Conservation (phyloP, 1,139 yeast species). For the Candida tropicalis region DNA sequence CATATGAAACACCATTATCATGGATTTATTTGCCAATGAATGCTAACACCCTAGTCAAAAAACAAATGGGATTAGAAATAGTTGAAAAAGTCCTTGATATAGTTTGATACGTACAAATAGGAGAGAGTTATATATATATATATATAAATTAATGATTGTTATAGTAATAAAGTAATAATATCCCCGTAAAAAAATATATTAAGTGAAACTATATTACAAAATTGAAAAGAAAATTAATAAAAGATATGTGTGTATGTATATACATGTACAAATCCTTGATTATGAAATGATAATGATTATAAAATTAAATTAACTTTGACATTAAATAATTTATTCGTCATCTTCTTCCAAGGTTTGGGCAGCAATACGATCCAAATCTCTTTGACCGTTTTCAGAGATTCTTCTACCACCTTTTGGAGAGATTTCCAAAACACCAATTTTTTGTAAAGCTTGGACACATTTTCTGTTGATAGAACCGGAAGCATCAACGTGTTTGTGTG, state of each 20-base stretch:
- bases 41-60: conserved; percentile 34
- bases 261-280: conserved; percentile 1
- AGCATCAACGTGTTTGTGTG: conserved; percentile 98
- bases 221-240: neutral
- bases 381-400: conserved; percentile 99
- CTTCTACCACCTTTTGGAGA: conserved; percentile 99
- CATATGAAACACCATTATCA: conserved; percentile 58
- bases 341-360: conserved; percentile 98
- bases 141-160: no score
- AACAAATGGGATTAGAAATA: conserved; percentile 22
- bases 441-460: conserved; percentile 97
- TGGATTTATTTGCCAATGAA: conserved; percentile 64
- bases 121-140: no score
- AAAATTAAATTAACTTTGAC: conserved; percentile 8
- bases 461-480: conserved; percentile 99
- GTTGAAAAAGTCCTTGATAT: conserved; percentile 17
- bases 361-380: conserved; percentile 99
- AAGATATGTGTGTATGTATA: neutral
- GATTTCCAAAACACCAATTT: conserved; percentile 95
- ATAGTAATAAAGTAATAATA: neutral
- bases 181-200: conserved; percentile 5
- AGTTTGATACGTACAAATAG: neutral
- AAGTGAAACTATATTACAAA: conserved; percentile 4
- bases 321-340: conserved; percentile 57
- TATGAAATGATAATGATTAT: conserved; percentile 7